A percentile compares a stretch with the other conserved stretches of the same genome.
Evolutionary conservation across 164 flowering plant genomes (phyloP).

Genomic region (Santalum album): DNA sequence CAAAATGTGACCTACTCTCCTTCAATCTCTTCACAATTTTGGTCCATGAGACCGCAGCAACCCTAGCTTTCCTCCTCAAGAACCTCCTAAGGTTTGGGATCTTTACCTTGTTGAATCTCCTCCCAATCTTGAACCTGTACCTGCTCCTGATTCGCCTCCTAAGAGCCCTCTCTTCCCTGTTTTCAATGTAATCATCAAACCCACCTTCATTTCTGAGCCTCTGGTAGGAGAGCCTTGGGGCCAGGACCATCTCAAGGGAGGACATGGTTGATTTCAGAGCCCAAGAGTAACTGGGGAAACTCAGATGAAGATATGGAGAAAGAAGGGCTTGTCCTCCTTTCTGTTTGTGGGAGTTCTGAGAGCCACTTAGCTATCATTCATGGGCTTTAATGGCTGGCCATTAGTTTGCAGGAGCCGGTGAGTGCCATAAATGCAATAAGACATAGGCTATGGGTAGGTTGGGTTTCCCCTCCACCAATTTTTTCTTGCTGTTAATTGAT

Average conservation of each 20-base stretch:
- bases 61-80: conserved; percentile 27
- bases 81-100: conserved; percentile 37
- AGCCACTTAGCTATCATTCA: too few relatives aligned
- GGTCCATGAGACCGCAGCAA: conserved; percentile 18
- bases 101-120: conserved; percentile 26
- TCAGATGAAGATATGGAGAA: not conserved
- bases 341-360: not conserved
- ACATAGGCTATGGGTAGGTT: too few relatives aligned
- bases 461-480: too few relatives aligned
- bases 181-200: conserved; percentile 8
- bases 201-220: conserved; percentile 17
- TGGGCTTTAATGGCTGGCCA: not conserved
- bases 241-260: not conserved
- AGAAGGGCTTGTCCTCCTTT: not conserved
- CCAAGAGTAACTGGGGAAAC: not conserved
- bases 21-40: conserved; percentile 49
- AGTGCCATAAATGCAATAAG: not conserved
- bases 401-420: conserved; percentile 13
- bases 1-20: conserved; percentile 53
- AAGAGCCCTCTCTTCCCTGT: not conserved
- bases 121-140: conserved; percentile 14
- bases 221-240: conserved; percentile 19
- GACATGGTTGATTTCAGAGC: not conserved
- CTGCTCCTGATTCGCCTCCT: conserved; percentile 13
- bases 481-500: too few relatives aligned